These are phyloP conservation scores for Phanerodontia chrysosporium DNA, from an alignment of 768 basidiomycete genomes.

Conservation along the genomic window DNA sequence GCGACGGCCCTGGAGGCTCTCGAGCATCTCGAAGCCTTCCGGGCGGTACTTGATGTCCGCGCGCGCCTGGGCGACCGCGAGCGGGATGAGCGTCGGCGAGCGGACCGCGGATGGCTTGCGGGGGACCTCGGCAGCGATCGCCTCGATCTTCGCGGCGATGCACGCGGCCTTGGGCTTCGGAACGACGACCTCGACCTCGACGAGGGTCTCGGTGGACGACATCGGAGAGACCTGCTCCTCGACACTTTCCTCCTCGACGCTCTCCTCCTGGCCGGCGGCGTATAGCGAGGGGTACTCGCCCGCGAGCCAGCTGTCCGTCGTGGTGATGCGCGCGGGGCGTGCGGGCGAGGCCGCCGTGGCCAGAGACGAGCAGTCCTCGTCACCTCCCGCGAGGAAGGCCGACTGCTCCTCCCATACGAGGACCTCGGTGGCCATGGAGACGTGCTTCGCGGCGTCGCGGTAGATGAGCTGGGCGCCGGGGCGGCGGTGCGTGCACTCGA, in stretches of 20 bases:
- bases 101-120: background rate
- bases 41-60: slow-evolving; percentile 10
- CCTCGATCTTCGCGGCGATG: background rate
- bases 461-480: background rate
- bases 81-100: background rate
- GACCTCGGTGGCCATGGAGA: background rate
- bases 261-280: background rate
- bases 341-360: background rate
- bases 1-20: background rate
- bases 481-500: background rate
- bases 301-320: slow-evolving; percentile 1
- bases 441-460: background rate
- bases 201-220: slow-evolving; percentile 1
- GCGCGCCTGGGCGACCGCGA: slow-evolving; percentile 2
- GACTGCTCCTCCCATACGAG: background rate
- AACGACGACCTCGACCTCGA: background rate
- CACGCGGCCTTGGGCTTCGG: background rate
- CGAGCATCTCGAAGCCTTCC: slow-evolving; percentile 11
- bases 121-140: background rate
- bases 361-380: background rate
- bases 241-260: background rate
- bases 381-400: background rate
- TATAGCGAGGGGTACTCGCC: slow-evolving; percentile 3
- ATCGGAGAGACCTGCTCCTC: background rate
- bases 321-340: background rate